These are phyloP conservation scores for Porcisia deanei DNA, from an alignment of 208 protist species.

Conservation along the genomic window DNA sequence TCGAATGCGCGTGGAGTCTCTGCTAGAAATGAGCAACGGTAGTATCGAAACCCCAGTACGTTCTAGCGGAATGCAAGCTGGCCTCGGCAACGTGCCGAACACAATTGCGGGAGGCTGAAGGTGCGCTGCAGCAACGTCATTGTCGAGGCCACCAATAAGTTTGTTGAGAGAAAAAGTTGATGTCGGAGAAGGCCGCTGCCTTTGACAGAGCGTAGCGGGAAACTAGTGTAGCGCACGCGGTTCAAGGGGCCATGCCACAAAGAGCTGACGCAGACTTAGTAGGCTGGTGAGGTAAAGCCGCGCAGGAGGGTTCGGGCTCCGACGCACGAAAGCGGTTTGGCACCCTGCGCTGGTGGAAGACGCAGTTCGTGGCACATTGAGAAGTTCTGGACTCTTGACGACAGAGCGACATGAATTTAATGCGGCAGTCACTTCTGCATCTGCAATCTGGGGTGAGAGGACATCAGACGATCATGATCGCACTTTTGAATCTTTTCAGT, in stretches of 20 bases:
- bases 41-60: conserved; percentile 29
- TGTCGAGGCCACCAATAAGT: background rate
- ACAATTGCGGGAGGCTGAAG: conserved; percentile 23
- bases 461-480: no score
- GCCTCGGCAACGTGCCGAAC: conserved; percentile 27
- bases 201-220: conserved; percentile 12
- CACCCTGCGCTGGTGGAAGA: conserved; percentile 33
- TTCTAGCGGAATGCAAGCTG: conserved; percentile 19
- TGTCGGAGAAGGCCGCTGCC: conserved; percentile 14
- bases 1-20: conserved; percentile 36
- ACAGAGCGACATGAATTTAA: conserved; percentile 20
- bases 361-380: conserved; percentile 20
- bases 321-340: conserved; percentile 24
- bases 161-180: background rate
- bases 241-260: conserved; percentile 31
- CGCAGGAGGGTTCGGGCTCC: conserved; percentile 9
- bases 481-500: background rate
- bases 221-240: conserved; percentile 18
- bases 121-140: conserved; percentile 13
- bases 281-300: conserved; percentile 26
- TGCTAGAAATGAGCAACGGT: conserved; percentile 41
- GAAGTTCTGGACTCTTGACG: conserved; percentile 31
- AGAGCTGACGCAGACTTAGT: conserved; percentile 30
- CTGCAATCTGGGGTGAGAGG: conserved; percentile 28
- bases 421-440: conserved; percentile 31